phyloP scores from a whole-genome alignment of 2,329 filamentous ascomycete species.

The Hymenoscyphus scutula region DNA sequence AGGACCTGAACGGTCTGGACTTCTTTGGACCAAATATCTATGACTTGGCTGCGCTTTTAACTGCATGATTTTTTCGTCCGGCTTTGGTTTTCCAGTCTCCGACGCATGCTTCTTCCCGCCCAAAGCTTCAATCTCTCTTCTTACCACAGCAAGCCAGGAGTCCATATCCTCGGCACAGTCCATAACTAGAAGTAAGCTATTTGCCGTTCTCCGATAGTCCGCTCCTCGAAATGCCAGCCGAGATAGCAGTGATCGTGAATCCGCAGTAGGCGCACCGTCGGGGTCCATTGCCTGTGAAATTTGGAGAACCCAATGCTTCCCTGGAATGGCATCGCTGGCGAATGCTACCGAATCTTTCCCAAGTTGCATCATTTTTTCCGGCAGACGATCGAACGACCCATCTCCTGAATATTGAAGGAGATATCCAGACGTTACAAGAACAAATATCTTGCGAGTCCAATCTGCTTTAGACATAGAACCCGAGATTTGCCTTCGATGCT shows the following conservation, averaged over 20 bases:
- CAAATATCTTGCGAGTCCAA: conserved; percentile 69
- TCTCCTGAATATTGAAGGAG: conserved; percentile 72
- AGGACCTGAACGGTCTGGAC: conserved; percentile 26
- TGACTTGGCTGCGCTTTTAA: conserved; percentile 31
- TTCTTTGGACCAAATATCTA: conserved; percentile 28
- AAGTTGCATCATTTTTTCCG: conserved; percentile 71
- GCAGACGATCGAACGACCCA: conserved; percentile 67
- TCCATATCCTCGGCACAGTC: conserved; percentile 74
- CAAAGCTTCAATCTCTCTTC: conserved; percentile 66
- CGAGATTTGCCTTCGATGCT: conserved; percentile 36
- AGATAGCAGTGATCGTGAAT: conserved; percentile 62
- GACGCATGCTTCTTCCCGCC: conserved; percentile 64
- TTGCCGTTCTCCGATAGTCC: conserved; percentile 53
- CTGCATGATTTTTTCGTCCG: conserved; percentile 38
- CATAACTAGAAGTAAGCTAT: conserved; percentile 70
- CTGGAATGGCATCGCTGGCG: conserved; percentile 75
- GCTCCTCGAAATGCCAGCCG: conserved; percentile 59
- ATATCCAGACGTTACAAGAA: conserved; percentile 67
- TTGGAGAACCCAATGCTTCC: conserved; percentile 76
- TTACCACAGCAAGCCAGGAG: conserved; percentile 66
- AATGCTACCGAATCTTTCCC: conserved; percentile 76
- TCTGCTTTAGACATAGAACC: conserved; percentile 48
- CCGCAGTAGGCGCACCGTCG: conserved; percentile 49
- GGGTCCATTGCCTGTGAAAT: conserved; percentile 65
- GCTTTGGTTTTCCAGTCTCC: conserved; percentile 55